Percentiles rank a stretch among this genome's conserved stretches.
phyloP scores from a whole-genome alignment of 2,329 filamentous ascomycete species.

The Microsporum canis region DNA sequence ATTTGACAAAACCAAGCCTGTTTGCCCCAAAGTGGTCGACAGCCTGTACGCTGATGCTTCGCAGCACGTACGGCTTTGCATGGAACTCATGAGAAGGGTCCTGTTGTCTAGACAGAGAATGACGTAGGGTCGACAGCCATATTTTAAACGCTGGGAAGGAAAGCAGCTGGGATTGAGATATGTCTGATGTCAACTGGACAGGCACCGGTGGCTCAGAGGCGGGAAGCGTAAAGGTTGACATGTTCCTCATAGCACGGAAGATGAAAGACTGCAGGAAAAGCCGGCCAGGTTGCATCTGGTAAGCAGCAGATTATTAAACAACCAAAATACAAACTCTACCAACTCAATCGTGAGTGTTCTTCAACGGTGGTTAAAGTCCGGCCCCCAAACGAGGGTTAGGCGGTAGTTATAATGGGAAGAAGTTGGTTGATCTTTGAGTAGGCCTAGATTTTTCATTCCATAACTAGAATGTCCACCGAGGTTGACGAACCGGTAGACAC shows the following conservation, averaged over 20 bases:
- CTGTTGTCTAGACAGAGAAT: slow-evolving; percentile 39
- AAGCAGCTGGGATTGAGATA: slow-evolving; percentile 36
- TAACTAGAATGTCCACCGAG: too few relatives aligned
- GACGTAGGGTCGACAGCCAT: slow-evolving; percentile 43
- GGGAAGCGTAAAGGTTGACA: slow-evolving; percentile 36
- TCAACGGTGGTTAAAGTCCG: too few relatives aligned
- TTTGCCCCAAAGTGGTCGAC: slow-evolving; percentile 42
- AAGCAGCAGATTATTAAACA: too few relatives aligned
- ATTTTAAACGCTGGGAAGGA: slow-evolving; percentile 44
- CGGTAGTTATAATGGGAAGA: too few relatives aligned
- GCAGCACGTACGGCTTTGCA: slow-evolving; percentile 40
- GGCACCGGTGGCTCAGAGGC: slow-evolving; percentile 21
- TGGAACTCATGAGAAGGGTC: slow-evolving; percentile 41
- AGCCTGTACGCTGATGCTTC: slow-evolving; percentile 43
- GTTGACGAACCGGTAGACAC: too few relatives aligned
- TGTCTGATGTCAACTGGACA: slow-evolving; percentile 34
- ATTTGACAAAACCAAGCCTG: slow-evolving; percentile 46
- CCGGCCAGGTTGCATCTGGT: background rate
- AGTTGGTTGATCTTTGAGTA: too few relatives aligned
- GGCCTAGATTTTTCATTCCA: too few relatives aligned
- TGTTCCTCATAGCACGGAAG: slow-evolving; percentile 13
- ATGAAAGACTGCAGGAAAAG: background rate
- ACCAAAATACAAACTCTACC: too few relatives aligned
- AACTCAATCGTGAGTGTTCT: too few relatives aligned
- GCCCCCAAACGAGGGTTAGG: too few relatives aligned